Conservation (phyloP, 768 basidiomycete genomes). For the Serendipita vermifera region DNA sequence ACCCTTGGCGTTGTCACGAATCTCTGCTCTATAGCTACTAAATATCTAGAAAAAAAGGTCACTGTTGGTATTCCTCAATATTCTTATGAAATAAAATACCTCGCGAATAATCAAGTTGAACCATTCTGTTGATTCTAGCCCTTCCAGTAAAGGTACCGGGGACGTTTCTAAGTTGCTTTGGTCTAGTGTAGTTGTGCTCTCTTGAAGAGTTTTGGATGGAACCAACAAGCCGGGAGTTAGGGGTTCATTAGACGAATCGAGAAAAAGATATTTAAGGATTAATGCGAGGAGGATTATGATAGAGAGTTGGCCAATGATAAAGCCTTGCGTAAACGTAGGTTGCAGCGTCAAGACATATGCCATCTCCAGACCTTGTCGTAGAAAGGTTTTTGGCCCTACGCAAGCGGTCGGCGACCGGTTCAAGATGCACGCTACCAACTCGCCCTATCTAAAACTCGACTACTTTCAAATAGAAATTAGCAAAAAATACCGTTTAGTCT, state of each 20-base stretch:
- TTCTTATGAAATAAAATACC: constrained; percentile 30
- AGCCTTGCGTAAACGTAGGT: constrained; percentile 90
- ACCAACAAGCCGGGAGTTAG: too few relatives aligned
- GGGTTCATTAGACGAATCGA: constrained; percentile 42
- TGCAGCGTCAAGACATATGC: constrained; percentile 55
- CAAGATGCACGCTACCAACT: background rate
- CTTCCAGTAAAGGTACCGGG: constrained; percentile 10
- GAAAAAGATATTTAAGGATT: constrained; percentile 89
- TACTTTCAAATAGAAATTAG: background rate
- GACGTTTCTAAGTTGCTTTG: background rate
- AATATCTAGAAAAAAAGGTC: constrained; percentile 35
- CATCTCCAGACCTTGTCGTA: background rate
- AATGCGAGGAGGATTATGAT: constrained; percentile 63
- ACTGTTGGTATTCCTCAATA: background rate
- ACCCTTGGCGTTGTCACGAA: constrained; percentile 57
- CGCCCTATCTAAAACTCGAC: background rate
- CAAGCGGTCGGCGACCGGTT: background rate
- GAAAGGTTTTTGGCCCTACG: background rate
- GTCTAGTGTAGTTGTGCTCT: too few relatives aligned
- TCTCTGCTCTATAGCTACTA: constrained; percentile 61
- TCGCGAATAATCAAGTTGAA: constrained; percentile 75
- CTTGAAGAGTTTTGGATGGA: too few relatives aligned
- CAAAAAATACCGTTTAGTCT: too few relatives aligned
- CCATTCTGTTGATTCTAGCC: constrained; percentile 77
- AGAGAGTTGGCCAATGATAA: constrained; percentile 84